phyloP scores from a whole-genome alignment of 352 stramenopile species.

The Pythium dissotocum region DNA sequence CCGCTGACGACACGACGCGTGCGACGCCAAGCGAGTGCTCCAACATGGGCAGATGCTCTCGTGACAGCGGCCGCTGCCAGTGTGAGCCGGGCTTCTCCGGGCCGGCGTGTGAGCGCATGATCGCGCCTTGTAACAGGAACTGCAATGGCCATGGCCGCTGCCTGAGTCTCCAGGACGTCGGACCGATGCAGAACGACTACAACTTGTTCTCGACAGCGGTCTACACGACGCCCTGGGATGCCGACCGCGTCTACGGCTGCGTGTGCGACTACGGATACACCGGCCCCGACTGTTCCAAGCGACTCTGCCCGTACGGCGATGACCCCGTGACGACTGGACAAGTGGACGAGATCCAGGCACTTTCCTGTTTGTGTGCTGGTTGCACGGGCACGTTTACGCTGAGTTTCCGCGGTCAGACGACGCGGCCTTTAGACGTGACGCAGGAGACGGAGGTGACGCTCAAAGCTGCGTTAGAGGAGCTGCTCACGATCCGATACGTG shows the following conservation, averaged over 20 bases:
- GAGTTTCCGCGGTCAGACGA: constrained; percentile 57
- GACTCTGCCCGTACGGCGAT: constrained; percentile 86
- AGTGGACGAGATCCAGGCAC: constrained; percentile 73
- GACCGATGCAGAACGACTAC: constrained; percentile 52
- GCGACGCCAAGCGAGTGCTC: constrained; percentile 57
- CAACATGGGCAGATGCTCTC: constrained; percentile 79
- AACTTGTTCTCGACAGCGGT: constrained; percentile 58
- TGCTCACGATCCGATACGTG: constrained; percentile 57
- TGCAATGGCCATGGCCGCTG: constrained; percentile 92
- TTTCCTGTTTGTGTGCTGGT: constrained; percentile 63
- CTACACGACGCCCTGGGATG: constrained; percentile 81
- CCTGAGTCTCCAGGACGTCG: constrained; percentile 67
- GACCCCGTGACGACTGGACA: constrained; percentile 78
- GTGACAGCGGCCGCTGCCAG: constrained; percentile 65
- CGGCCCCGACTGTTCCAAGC: constrained; percentile 83
- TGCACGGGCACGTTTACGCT: constrained; percentile 70
- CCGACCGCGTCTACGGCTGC: constrained; percentile 81
- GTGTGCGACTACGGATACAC: constrained; percentile 90
- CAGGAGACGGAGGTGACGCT: constrained; percentile 49
- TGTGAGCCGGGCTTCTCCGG: constrained; percentile 81
- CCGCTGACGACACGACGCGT: constrained; percentile 42
- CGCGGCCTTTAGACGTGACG: constrained; percentile 38
- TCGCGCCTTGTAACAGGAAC: constrained; percentile 70
- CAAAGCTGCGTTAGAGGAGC: constrained; percentile 43
- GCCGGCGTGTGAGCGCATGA: constrained; percentile 55